Conservation (phyloP, 2,329 filamentous ascomycete genomes). For the Fusarium tanahbumbuense region DNA sequence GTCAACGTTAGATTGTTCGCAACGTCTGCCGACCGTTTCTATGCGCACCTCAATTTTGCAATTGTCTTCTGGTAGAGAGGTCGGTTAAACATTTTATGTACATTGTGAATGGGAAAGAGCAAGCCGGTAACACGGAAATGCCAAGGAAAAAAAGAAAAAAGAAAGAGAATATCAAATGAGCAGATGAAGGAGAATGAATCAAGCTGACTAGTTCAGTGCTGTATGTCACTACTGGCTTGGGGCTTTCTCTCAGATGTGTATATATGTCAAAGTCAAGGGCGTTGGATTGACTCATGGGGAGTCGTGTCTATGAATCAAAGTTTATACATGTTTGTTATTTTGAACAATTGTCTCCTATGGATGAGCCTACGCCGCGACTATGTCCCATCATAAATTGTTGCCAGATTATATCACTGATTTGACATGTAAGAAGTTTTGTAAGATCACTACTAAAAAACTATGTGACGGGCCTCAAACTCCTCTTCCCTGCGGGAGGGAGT, state of each 20-base stretch:
- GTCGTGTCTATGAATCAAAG: slow-evolving; percentile 30
- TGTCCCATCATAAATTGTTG: neutral
- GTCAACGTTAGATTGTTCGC: slow-evolving; percentile 25
- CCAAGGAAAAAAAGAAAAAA: slow-evolving; percentile 21
- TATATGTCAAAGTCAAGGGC: slow-evolving; percentile 55
- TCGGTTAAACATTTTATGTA: slow-evolving; percentile 16
- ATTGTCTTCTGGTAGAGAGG: slow-evolving; percentile 10
- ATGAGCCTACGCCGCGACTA: neutral
- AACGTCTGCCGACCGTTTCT: slow-evolving; percentile 37
- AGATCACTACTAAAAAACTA: neutral
- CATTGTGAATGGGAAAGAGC: slow-evolving; percentile 19
- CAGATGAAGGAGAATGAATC: slow-evolving; percentile 37
- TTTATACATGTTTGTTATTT: slow-evolving; percentile 20
- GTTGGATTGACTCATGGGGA: slow-evolving; percentile 51
- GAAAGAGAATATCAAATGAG: slow-evolving; percentile 7
- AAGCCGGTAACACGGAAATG: slow-evolving; percentile 29
- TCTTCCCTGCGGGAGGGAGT: neutral
- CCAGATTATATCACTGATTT: neutral
- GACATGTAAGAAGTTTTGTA: neutral
- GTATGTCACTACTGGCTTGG: neutral
- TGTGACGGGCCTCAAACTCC: neutral
- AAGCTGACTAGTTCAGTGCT: neutral
- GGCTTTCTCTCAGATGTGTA: slow-evolving; percentile 24
- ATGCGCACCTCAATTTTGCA: slow-evolving; percentile 39
- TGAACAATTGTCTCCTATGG: neutral